Conservation (phyloP, 2,329 filamentous ascomycete genomes). For the Colletotrichum ledebouriae region DNA sequence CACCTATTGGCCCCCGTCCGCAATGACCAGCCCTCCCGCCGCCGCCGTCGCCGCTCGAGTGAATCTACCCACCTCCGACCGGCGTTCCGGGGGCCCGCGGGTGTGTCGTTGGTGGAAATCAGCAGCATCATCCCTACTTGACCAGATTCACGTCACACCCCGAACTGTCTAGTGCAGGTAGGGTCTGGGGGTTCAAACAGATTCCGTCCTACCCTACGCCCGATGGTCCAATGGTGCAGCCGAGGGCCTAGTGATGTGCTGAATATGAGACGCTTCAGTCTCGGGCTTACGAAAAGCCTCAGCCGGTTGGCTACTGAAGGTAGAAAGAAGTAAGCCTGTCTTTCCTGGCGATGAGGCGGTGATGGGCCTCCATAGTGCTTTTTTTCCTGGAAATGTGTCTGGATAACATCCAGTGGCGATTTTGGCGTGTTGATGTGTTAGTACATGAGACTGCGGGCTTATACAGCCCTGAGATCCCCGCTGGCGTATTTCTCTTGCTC, state of each 20-base stretch:
- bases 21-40: slow-evolving; percentile 2
- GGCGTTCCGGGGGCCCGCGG: slow-evolving; percentile 22
- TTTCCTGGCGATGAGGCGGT: slow-evolving; percentile 9
- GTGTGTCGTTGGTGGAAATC: not conserved
- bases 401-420: not conserved
- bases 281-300: not conserved
- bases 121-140: not conserved
- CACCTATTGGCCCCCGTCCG: slow-evolving; percentile 13
- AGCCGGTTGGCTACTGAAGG: not conserved
- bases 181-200: not conserved
- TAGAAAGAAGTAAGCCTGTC: not conserved
- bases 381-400: not conserved
- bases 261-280: too few species aligned
- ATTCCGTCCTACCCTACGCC: too few species aligned
- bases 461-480: too few species aligned
- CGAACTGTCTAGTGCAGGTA: not conserved
- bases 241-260: too few species aligned
- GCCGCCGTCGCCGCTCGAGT: slow-evolving; percentile 10
- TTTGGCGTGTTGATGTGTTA: too few species aligned
- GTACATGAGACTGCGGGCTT: too few species aligned
- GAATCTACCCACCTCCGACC: slow-evolving; percentile 19
- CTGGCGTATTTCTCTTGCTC: too few species aligned
- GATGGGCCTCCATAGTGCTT: slow-evolving; percentile 2
- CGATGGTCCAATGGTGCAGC: too few species aligned
- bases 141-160: not conserved